phyloP scores from a whole-genome alignment of 108 stramenopile genomes.

The Skeletonema potamos region DNA sequence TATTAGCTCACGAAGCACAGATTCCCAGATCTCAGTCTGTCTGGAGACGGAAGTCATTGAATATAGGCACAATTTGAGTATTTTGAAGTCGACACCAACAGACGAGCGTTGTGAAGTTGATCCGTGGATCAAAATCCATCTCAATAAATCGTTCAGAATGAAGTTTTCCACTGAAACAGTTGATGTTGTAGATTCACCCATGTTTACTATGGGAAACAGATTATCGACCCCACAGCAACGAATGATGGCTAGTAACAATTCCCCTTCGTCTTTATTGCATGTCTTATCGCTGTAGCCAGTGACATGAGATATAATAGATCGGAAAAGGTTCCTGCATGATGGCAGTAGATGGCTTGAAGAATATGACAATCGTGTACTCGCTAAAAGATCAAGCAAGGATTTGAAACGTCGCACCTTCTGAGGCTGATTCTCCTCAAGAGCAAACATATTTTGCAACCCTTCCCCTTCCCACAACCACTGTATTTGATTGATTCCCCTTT shows the following conservation, averaged over 20 bases:
- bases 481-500: constrained; percentile 21
- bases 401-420: constrained; percentile 8
- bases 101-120: constrained; percentile 20
- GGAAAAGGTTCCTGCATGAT: constrained; percentile 21
- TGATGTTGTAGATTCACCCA: neutral
- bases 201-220: constrained; percentile 15
- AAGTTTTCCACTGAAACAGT: constrained; percentile 48
- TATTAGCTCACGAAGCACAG: constrained; percentile 63
- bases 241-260: constrained; percentile 27
- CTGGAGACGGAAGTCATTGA: constrained; percentile 27
- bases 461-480: constrained; percentile 37
- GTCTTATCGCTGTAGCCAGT: constrained; percentile 18
- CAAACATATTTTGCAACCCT: constrained; percentile 22
- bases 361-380: neutral
- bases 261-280: constrained; percentile 31
- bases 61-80: constrained; percentile 41
- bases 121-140: constrained; percentile 75
- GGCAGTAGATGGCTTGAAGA: constrained; percentile 11
- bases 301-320: constrained; percentile 10
- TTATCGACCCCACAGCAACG: constrained; percentile 21
- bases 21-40: constrained; percentile 56
- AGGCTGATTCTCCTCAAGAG: constrained; percentile 4
- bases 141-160: constrained; percentile 70
- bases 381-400: constrained; percentile 3
- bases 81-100: constrained; percentile 44